These are phyloP conservation scores for Hansenula lynferdii DNA, from an alignment of 1,139 yeast species.

Conservation along the genomic window DNA sequence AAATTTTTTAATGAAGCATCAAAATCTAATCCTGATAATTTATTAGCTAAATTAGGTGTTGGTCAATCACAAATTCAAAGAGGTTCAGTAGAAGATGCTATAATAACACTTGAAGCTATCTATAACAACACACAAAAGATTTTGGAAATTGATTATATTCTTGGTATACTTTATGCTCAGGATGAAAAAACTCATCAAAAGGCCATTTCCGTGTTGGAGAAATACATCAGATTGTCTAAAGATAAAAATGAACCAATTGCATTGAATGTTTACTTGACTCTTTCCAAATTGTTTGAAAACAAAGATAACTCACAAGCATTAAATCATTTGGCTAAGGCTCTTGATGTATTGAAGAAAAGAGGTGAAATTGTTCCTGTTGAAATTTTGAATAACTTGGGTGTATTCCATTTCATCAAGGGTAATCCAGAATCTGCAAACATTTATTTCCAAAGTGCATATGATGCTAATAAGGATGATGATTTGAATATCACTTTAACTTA, in stretches of 20 bases:
- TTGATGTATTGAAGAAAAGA: conserved; percentile 41
- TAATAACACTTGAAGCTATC: conserved; percentile 75
- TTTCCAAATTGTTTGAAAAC: conserved; percentile 65
- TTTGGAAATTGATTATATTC: conserved; percentile 68
- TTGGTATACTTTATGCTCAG: conserved; percentile 66
- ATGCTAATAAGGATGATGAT: conserved; percentile 26
- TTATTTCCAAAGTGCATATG: conserved; percentile 48
- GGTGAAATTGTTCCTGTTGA: conserved; percentile 56
- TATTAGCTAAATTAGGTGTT: conserved; percentile 73
- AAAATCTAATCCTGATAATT: conserved; percentile 54
- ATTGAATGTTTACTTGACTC: conserved; percentile 61
- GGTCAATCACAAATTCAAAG: conserved; percentile 82
- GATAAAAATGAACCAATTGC: conserved; percentile 60
- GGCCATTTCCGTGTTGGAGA: conserved; percentile 66
- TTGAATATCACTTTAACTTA: conserved; percentile 47
- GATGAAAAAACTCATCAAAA: conserved; percentile 29
- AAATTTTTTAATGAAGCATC: conserved; percentile 68
- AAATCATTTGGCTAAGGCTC: conserved; percentile 51
- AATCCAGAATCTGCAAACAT: conserved; percentile 47
- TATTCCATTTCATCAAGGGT: conserved; percentile 66
- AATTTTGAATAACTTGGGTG: conserved; percentile 81
- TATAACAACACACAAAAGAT: conserved; percentile 64
- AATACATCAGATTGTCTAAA: conserved; percentile 60
- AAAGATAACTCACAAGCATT: conserved; percentile 55
- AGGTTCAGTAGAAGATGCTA: conserved; percentile 76